These are phyloP conservation scores for Moricandia arvensis DNA, from an alignment of 345 rosid genomes.

Conservation along the genomic window DNA sequence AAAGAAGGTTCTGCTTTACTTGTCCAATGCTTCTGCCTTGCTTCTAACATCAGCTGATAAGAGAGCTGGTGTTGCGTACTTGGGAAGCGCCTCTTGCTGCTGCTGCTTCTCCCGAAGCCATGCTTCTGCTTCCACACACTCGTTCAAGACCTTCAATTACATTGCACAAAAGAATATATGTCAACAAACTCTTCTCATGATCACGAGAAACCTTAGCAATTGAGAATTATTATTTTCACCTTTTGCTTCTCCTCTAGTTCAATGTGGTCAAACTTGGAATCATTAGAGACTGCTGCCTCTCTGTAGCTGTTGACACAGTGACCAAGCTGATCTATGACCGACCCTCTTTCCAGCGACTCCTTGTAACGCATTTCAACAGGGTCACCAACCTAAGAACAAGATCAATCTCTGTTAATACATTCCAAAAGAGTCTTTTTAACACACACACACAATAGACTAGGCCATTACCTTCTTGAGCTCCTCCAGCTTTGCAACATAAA, in stretches of 20 bases:
- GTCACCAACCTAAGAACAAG: no score
- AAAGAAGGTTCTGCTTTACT: slow-evolving; percentile 45
- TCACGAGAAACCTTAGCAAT: no score
- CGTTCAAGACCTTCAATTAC: slow-evolving; percentile 59
- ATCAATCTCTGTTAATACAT: no score
- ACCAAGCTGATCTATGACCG: slow-evolving; percentile 67
- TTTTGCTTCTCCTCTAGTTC: slow-evolving; percentile 72
- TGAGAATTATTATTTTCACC: no score
- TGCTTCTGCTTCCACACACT: slow-evolving; percentile 91
- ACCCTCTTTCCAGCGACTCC: slow-evolving; percentile 48
- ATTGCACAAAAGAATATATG: neutral
- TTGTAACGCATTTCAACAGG: no score
- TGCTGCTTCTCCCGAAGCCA: slow-evolving; percentile 85
- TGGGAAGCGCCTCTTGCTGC: slow-evolving; percentile 82
- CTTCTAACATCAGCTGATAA: slow-evolving; percentile 73
- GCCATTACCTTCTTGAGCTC: no score
- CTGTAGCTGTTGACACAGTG: slow-evolving; percentile 79
- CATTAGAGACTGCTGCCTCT: slow-evolving; percentile 77
- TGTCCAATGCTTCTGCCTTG: slow-evolving; percentile 84
- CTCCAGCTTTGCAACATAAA: no score
- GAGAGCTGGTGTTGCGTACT: slow-evolving; percentile 65
- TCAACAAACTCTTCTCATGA: neutral
- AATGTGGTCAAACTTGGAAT: slow-evolving; percentile 91
- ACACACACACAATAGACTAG: no score
- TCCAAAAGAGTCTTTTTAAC: no score